These are phyloP conservation scores for Cocos nucifera DNA, from an alignment of 176 grass and related monocot genomes.

Conservation along the genomic window DNA sequence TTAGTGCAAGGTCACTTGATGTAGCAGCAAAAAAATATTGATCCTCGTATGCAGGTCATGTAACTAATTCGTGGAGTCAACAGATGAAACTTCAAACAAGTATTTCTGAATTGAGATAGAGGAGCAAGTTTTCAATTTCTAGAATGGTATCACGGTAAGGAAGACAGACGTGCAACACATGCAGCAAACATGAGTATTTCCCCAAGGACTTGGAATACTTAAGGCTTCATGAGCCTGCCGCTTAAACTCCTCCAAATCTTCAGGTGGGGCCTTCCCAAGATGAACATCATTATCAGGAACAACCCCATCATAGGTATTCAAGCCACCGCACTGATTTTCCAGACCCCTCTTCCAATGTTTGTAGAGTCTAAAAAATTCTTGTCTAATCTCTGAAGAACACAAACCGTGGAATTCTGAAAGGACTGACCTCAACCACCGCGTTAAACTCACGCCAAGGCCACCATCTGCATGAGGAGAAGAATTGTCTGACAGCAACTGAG, in stretches of 20 bases:
- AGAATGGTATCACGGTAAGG: slow-evolving; percentile 24
- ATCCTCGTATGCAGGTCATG: not conserved
- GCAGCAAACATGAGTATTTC: slow-evolving; percentile 53
- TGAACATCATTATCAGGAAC: slow-evolving; percentile 23
- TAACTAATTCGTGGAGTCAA: slow-evolving; percentile 3
- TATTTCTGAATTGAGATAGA: slow-evolving; percentile 17
- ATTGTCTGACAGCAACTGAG: not conserved
- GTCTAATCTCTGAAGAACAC: slow-evolving; percentile 22
- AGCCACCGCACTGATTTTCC: slow-evolving; percentile 21
- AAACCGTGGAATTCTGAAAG: slow-evolving; percentile 21
- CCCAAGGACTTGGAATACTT: slow-evolving; percentile 48
- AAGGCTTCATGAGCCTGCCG: slow-evolving; percentile 55
- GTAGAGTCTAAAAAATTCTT: slow-evolving; percentile 28
- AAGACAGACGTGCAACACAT: slow-evolving; percentile 96
- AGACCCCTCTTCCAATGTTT: slow-evolving; percentile 28
- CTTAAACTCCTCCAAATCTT: slow-evolving; percentile 73
- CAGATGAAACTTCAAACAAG: slow-evolving; percentile 13
- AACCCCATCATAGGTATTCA: slow-evolving; percentile 26
- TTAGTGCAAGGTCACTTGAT: not conserved
- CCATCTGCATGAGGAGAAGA: not conserved
- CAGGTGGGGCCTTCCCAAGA: slow-evolving; percentile 32
- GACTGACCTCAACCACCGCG: slow-evolving; percentile 29
- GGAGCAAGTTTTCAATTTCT: slow-evolving; percentile 21
- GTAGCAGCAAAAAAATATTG: slow-evolving; percentile 2
- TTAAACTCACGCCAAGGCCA: slow-evolving; percentile 20